phyloP scores from a whole-genome alignment of 768 basidiomycete species.

The Lentinula detonsa region DNA sequence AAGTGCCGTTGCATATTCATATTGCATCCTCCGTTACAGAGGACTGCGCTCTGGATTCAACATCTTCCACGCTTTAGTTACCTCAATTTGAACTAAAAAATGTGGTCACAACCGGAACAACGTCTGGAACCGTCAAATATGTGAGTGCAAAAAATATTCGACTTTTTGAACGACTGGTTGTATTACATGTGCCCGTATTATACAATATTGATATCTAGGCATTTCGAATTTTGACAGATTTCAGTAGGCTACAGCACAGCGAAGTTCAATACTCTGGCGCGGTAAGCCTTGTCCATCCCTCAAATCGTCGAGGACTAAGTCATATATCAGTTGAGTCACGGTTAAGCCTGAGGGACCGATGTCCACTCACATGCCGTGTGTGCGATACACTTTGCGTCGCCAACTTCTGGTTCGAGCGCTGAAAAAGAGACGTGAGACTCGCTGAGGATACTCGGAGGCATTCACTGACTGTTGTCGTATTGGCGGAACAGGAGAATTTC shows the following conservation, averaged over 20 bases:
- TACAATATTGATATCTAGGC: no score
- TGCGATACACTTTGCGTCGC: slow-evolving; percentile 1
- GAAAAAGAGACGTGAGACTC: neutral
- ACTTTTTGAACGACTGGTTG: no score
- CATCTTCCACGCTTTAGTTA: no score
- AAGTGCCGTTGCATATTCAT: neutral
- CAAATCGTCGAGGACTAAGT: slow-evolving; percentile 4
- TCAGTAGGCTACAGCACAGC: slow-evolving; percentile 8
- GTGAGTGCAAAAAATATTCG: no score
- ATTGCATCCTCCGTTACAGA: no score
- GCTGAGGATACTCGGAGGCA: no score
- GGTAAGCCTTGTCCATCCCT: slow-evolving; percentile 5
- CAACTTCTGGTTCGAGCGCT: slow-evolving; percentile 1
- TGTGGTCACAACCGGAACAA: no score
- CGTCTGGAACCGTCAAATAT: no score
- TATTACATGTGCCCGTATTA: no score
- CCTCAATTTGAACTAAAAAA: no score
- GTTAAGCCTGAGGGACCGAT: no score
- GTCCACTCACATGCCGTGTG: slow-evolving; percentile 4
- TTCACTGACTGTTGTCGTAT: slow-evolving; percentile 5
- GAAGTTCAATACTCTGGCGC: slow-evolving; percentile 6
- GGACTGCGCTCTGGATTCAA: no score
- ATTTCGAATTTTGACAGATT: neutral
- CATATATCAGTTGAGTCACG: neutral
- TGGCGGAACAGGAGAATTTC: slow-evolving; percentile 7